Evolutionary conservation across 2,329 filamentous ascomycete genomes (phyloP).

Genomic region (Hymenoscyphus repandus): DNA sequence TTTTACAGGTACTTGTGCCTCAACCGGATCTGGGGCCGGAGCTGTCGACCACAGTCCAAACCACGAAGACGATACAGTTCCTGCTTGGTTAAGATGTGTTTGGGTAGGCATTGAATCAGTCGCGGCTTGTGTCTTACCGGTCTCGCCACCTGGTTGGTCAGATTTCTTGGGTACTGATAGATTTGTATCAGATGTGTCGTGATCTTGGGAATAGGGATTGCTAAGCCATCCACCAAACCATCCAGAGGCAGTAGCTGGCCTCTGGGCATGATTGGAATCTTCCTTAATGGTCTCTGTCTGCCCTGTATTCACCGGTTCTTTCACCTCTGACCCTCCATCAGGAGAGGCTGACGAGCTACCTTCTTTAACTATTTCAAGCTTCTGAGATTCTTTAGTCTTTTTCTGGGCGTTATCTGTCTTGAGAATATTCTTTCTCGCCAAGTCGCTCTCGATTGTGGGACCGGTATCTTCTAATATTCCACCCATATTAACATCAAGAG

Average conservation of each 20-base stretch:
- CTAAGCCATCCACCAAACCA: slow-evolving; percentile 54
- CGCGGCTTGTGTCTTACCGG: neutral
- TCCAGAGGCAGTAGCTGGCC: slow-evolving; percentile 36
- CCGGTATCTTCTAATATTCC: slow-evolving; percentile 12
- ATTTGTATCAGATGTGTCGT: slow-evolving; percentile 2
- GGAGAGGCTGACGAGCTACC: neutral
- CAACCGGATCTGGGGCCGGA: slow-evolving; percentile 18
- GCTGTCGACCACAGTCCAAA: slow-evolving; percentile 28
- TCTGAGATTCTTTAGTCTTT: neutral
- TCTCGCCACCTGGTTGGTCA: slow-evolving; percentile 3
- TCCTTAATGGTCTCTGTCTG: neutral
- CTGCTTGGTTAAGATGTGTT: neutral
- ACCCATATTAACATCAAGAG: slow-evolving; percentile 28
- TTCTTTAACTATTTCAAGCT: neutral
- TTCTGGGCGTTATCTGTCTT: slow-evolving; percentile 4
- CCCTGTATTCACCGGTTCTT: neutral
- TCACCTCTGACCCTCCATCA: neutral
- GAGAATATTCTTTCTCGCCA: neutral
- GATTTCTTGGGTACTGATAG: neutral
- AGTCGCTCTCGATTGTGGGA: neutral
- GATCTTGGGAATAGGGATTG: slow-evolving; percentile 23
- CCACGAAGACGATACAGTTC: slow-evolving; percentile 23
- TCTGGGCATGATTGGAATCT: slow-evolving; percentile 6
- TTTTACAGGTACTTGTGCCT: slow-evolving; percentile 23
- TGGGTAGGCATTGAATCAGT: neutral